Evolutionary conservation across 768 basidiomycete species (phyloP), one percentile per base, ranked within the genome.

Genomic region (Auricularia sp.): DNA sequence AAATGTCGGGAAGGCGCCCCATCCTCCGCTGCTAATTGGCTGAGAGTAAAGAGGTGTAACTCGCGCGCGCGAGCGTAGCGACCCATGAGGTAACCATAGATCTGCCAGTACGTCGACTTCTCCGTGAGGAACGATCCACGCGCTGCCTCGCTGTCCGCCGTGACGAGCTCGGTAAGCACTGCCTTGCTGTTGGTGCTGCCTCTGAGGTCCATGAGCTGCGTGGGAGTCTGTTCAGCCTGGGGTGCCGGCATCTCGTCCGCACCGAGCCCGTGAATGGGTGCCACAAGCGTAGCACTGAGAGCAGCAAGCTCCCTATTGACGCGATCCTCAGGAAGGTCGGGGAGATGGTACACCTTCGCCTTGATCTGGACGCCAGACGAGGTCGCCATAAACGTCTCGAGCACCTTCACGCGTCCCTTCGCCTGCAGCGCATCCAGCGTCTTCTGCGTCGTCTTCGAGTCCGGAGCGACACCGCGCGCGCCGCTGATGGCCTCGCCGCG

Each of bases 31-130:
- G 29, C 56, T 61, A 91, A 77, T 4, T 79, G 75, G 29, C 75
- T 71, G 36, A 87, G 75, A 33, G 78, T 77, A 58, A 79, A 77
- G 33, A 87, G 73, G 70, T 93, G 89, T 1, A 91, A 74, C 65
- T 83, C 79, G 34, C 84, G 82, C 18, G 84, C 82, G 54, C 93
- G 81, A 1, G 84, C 75, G 36, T 81, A 80, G 69, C 85, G 86
- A 14, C 87, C 91, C 14, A 83, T 77, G 54, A 88, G 81, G 73
- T 83, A 91, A 14, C 91, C 93, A 70, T 90, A 90, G 35, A 84
- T 67, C 67, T 93, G 90, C 2, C 84, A 80, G n/a, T 87, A 70
- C 2, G 89, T 87, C 34, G 83, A 83, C 58, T 82, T 80, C 70
- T 95, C 90, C 2, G 81, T 80, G n/a, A 90, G 74, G 64, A 93